These are phyloP conservation scores for Pilasporangium apinafurcum DNA, from an alignment of 352 stramenopile genomes.

Conservation along the genomic window DNA sequence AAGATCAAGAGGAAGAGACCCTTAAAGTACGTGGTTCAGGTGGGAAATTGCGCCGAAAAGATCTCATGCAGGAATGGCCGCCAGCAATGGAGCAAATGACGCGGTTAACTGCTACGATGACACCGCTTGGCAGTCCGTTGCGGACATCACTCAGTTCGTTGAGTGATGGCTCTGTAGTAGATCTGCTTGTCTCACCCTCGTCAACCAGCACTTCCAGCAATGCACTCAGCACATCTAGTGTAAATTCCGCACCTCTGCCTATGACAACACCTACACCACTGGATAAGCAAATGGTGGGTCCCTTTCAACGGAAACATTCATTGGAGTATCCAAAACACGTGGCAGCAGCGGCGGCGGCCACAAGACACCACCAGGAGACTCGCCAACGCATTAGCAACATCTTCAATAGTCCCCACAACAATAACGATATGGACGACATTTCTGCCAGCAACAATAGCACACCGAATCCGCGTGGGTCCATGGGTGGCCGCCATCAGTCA, in stretches of 20 bases:
- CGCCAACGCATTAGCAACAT: slow-evolving; percentile 2
- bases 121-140: slow-evolving; percentile 15
- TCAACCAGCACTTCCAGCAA: slow-evolving; percentile 46
- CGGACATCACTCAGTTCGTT: slow-evolving; percentile 34
- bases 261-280: slow-evolving; percentile 3
- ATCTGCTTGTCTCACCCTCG: slow-evolving; percentile 55
- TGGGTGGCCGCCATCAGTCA: slow-evolving; percentile 37
- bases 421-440: slow-evolving; percentile 5
- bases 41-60: slow-evolving; percentile 1
- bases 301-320: slow-evolving; percentile 32
- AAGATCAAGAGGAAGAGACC: neutral
- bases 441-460: neutral
- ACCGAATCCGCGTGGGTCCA: too few relatives aligned
- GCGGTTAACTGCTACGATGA: slow-evolving; percentile 10
- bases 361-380: slow-evolving; percentile 13
- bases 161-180: slow-evolving; percentile 26
- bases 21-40: neutral
- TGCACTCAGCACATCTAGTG: slow-evolving; percentile 16
- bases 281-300: slow-evolving; percentile 12
- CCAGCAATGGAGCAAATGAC: slow-evolving; percentile 2
- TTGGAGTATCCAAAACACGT: slow-evolving; percentile 19
- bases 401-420: slow-evolving; percentile 3
- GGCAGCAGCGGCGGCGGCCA: slow-evolving; percentile 6
- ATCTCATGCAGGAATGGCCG: slow-evolving; percentile 3
- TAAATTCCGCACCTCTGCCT: slow-evolving; percentile 20